Evolutionary conservation across 306 rosid species (phyloP).

Genomic region (peach (Prunus persica)): DNA sequence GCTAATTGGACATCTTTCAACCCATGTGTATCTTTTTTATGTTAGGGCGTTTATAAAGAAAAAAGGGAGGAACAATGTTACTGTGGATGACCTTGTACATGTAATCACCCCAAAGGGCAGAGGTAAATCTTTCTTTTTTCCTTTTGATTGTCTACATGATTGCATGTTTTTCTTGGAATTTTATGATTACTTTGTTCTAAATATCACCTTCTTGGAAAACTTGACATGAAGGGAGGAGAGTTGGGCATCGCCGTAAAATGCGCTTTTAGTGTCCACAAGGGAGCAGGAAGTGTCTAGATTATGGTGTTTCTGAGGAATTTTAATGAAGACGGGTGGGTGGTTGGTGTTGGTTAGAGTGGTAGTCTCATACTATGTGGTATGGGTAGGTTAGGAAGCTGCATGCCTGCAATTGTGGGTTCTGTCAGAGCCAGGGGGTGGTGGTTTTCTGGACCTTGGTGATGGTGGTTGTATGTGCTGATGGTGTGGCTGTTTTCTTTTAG

Average conservation of each 20-base stretch:
- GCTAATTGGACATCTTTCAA: background rate
- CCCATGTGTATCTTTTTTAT: background rate
- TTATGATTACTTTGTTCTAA: background rate
- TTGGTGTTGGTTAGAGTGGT: background rate
- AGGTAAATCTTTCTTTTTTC: slow-evolving; percentile 41
- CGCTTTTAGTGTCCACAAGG: background rate
- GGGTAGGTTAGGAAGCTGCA: background rate
- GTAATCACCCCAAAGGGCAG: slow-evolving; percentile 90
- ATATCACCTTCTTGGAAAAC: slow-evolving; percentile 1
- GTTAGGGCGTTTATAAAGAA: slow-evolving; percentile 69
- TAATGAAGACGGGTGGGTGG: background rate
- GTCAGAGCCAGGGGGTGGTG: background rate
- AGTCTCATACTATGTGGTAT: background rate
- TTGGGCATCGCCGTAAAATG: background rate
- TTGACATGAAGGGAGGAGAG: background rate
- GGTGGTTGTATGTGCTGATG: background rate
- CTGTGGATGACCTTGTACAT: slow-evolving; percentile 79
- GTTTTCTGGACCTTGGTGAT: background rate
- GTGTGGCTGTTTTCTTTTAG: background rate
- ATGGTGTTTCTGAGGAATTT: background rate
- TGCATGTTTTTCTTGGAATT: background rate
- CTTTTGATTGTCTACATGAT: background rate
- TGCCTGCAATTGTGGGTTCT: background rate
- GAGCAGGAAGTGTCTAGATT: background rate
- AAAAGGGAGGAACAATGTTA: slow-evolving; percentile 82